Conservation (phyloP, 257 asterid species). For the Fraxinus pennsylvanica region DNA sequence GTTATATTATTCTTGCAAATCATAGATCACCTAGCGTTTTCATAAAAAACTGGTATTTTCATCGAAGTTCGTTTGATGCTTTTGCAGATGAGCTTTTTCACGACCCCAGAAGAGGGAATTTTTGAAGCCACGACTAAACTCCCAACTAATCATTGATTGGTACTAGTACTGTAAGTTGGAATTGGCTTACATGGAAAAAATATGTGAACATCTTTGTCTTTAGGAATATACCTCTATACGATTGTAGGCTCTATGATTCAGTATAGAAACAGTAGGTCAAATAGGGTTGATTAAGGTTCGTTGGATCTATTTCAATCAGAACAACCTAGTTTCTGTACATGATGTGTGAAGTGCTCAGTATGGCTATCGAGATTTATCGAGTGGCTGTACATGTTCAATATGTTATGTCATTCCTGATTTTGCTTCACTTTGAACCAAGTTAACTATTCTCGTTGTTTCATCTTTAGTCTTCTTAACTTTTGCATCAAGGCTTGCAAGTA, state of each 20-base stretch:
- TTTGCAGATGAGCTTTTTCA: slow-evolving; percentile 50
- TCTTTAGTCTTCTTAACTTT: not conserved
- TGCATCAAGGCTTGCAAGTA: not conserved
- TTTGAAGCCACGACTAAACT: slow-evolving; percentile 26
- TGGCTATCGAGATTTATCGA: slow-evolving; percentile 13
- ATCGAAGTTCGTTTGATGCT: slow-evolving; percentile 17
- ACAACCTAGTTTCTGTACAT: slow-evolving; percentile 32
- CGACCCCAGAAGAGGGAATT: slow-evolving; percentile 38
- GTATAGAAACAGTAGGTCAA: slow-evolving; percentile 25
- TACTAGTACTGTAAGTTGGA: slow-evolving; percentile 17
- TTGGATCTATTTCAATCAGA: slow-evolving; percentile 25
- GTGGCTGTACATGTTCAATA: slow-evolving; percentile 23
- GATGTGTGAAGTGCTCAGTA: slow-evolving; percentile 25
- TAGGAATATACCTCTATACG: slow-evolving; percentile 28
- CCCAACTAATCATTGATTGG: slow-evolving; percentile 7
- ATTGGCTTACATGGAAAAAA: slow-evolving; percentile 3
- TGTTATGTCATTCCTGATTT: not conserved
- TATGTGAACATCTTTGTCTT: slow-evolving; percentile 27
- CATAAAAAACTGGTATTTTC: slow-evolving; percentile 8
- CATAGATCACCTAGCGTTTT: slow-evolving; percentile 4
- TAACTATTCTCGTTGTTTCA: not conserved
- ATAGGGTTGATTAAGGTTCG: slow-evolving; percentile 24
- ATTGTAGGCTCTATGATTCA: slow-evolving; percentile 28
- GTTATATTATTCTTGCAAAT: slow-evolving; percentile 4
- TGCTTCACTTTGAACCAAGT: not conserved